phyloP scores from a whole-genome alignment of 1,139 yeast genomes.

The Magnusiomyces fungicola region DNA sequence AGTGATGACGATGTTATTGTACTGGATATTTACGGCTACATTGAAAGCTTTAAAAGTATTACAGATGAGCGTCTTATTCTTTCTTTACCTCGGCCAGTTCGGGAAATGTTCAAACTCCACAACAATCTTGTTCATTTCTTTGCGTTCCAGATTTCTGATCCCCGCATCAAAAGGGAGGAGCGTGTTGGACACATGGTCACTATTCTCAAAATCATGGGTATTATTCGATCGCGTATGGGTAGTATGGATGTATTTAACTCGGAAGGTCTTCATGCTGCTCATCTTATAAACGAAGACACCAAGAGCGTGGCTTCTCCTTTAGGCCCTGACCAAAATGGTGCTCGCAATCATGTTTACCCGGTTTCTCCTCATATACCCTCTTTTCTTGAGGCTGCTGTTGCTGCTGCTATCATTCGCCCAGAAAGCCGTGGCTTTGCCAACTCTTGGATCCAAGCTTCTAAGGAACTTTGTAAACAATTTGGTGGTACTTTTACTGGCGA shows the following conservation, averaged over 20 bases:
- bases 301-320: not conserved
- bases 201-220: constrained; percentile 57
- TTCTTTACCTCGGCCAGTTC: constrained; percentile 63
- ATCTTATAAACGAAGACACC: constrained; percentile 14
- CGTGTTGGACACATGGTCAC: constrained; percentile 68
- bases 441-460: constrained; percentile 58
- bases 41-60: constrained; percentile 42
- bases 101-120: constrained; percentile 61
- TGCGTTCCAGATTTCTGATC: constrained; percentile 57
- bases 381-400: constrained; percentile 73
- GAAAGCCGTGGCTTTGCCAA: constrained; percentile 64
- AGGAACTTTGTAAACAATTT: constrained; percentile 29
- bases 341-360: constrained; percentile 20
- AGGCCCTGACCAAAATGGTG: not conserved
- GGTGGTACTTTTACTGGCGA: constrained; percentile 14
- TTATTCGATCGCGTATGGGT: constrained; percentile 63
- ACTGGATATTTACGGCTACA: constrained; percentile 64
- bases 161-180: constrained; percentile 41
- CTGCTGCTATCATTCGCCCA: constrained; percentile 70
- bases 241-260: constrained; percentile 48
- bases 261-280: too few species aligned
- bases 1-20: constrained; percentile 54
- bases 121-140: constrained; percentile 59
- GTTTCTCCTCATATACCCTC: constrained; percentile 65
- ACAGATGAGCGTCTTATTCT: constrained; percentile 31